Conservation (phyloP, 163 green algal genomes). For the Chlamydomonas reinhardtii region DNA sequence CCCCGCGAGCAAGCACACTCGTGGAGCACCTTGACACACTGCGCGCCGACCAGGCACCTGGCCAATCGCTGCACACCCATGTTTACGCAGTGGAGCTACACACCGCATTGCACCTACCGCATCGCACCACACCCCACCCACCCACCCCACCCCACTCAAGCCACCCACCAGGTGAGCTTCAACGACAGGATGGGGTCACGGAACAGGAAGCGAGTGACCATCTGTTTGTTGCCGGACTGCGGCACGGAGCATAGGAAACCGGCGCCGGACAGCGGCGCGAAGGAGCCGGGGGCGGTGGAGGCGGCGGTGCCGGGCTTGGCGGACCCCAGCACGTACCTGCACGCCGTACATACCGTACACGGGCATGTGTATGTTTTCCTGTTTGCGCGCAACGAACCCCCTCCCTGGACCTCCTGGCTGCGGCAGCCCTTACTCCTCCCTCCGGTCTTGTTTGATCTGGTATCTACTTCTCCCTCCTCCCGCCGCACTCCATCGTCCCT, state of each 20-base stretch:
- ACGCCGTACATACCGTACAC: too few relatives aligned
- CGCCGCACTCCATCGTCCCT: not conserved
- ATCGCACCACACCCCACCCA: too few relatives aligned
- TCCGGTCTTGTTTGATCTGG: not conserved
- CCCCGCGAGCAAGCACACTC: too few relatives aligned
- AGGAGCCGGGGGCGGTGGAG: slow-evolving; percentile 7
- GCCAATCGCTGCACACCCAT: too few relatives aligned
- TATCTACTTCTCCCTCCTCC: not conserved
- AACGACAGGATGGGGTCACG: slow-evolving; percentile 63
- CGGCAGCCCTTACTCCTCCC: too few relatives aligned
- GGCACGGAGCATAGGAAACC: slow-evolving; percentile 76
- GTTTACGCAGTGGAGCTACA: too few relatives aligned
- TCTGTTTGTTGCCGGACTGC: slow-evolving; percentile 79
- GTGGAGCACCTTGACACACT: too few relatives aligned
- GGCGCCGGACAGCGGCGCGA: slow-evolving; percentile 63
- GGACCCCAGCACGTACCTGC: slow-evolving; percentile 59
- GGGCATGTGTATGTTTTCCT: too few relatives aligned
- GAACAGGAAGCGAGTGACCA: slow-evolving; percentile 76
- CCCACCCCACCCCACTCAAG: not conserved
- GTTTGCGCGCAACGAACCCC: too few relatives aligned
- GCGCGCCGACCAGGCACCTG: too few relatives aligned
- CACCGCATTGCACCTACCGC: too few relatives aligned
- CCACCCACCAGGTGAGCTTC: slow-evolving; percentile 79
- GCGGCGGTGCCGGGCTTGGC: not conserved
- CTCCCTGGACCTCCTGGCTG: too few relatives aligned